Evolutionary conservation across 768 basidiomycete genomes (phyloP).

Genomic region (Inosperma sp.): DNA sequence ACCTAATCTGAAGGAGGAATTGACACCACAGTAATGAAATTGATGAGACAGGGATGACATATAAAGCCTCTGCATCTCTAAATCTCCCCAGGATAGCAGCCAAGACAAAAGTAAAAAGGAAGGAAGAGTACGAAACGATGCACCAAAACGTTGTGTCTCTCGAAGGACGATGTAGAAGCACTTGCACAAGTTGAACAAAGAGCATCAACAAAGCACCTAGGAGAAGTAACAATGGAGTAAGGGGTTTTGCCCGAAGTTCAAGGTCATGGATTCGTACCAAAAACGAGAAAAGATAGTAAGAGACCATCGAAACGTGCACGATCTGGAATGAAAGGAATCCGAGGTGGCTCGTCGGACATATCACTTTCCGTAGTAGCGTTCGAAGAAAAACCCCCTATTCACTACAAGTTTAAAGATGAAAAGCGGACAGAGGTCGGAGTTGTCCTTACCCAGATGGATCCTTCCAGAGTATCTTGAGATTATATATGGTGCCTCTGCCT

Average conservation of each 20-base stretch:
- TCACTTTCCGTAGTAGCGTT: too few relatives aligned
- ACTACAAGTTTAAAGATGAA: too few relatives aligned
- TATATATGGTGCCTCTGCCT: too few relatives aligned
- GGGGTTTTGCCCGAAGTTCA: neutral
- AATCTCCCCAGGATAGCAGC: constrained; percentile 30
- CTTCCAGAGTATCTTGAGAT: too few relatives aligned
- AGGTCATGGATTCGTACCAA: neutral
- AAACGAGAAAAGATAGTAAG: neutral
- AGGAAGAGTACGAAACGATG: constrained; percentile 30
- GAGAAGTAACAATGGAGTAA: too few relatives aligned
- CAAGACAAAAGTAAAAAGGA: constrained; percentile 30
- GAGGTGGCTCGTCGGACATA: too few relatives aligned
- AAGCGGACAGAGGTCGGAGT: too few relatives aligned
- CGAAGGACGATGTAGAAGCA: constrained; percentile 33
- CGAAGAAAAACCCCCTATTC: too few relatives aligned
- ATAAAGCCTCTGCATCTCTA: constrained; percentile 29
- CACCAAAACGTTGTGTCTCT: constrained; percentile 33
- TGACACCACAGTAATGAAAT: too few relatives aligned
- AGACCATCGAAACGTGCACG: neutral
- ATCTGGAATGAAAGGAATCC: neutral
- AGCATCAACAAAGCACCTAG: constrained; percentile 40
- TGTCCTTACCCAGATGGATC: too few relatives aligned
- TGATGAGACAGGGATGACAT: too few relatives aligned
- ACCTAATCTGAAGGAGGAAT: too few relatives aligned
- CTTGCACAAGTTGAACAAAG: constrained; percentile 33